Evolutionary conservation across 2,329 filamentous ascomycete genomes (phyloP).

Genomic region (Phialocephala subalpina): DNA sequence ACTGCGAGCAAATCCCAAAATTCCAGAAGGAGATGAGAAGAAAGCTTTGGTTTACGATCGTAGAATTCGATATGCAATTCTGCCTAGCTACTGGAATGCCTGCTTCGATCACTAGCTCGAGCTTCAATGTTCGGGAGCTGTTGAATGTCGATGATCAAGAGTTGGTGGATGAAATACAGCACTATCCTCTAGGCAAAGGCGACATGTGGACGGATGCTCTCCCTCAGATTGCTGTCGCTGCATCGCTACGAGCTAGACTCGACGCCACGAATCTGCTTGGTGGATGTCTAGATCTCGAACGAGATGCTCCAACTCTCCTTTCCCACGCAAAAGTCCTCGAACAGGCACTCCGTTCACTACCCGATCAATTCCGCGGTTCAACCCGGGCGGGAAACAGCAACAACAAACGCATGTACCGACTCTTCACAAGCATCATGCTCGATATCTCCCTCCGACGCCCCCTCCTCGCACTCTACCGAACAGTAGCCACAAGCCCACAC

Average conservation of each 20-base stretch:
- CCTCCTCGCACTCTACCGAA: slow-evolving; percentile 30
- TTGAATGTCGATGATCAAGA: slow-evolving; percentile 50
- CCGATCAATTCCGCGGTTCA: slow-evolving; percentile 13
- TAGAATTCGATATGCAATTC: slow-evolving; percentile 61
- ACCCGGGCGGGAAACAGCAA: slow-evolving; percentile 12
- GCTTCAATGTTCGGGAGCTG: slow-evolving; percentile 58
- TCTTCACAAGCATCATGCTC: slow-evolving; percentile 32
- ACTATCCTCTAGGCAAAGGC: slow-evolving; percentile 27
- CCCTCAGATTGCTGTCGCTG: slow-evolving; percentile 30
- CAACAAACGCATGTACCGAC: slow-evolving; percentile 24
- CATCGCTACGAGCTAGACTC: slow-evolving; percentile 27
- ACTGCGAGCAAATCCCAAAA: slow-evolving; percentile 54
- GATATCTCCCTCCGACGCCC: slow-evolving; percentile 31
- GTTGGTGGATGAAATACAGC: slow-evolving; percentile 27
- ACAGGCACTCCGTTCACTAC: slow-evolving; percentile 21
- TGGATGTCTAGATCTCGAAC: slow-evolving; percentile 26
- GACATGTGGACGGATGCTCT: slow-evolving; percentile 30
- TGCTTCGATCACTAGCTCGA: slow-evolving; percentile 52
- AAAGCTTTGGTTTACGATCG: slow-evolving; percentile 62
- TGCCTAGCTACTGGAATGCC: slow-evolving; percentile 59
- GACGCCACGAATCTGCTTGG: slow-evolving; percentile 29
- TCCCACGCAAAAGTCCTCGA: slow-evolving; percentile 25
- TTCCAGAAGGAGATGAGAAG: slow-evolving; percentile 61
- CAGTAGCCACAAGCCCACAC: slow-evolving; percentile 23
- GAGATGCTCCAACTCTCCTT: slow-evolving; percentile 26